phyloP scores from a whole-genome alignment of 1,284 basidiomycete species.

The Ceratobasidium sp. region DNA sequence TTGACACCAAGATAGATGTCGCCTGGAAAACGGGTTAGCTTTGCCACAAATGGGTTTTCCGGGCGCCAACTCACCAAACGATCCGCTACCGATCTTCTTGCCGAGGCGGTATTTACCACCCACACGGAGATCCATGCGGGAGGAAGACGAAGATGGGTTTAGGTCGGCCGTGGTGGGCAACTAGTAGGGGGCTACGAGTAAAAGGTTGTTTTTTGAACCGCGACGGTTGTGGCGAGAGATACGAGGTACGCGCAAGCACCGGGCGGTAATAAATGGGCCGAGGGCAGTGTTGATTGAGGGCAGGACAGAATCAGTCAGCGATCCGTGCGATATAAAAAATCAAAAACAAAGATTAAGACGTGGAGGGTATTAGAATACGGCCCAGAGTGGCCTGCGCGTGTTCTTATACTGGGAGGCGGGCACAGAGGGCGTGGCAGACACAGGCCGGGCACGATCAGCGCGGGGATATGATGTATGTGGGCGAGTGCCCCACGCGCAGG shows the following conservation, averaged over 20 bases:
- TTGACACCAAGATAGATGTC: slow-evolving; percentile 99
- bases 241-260: not conserved
- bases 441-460: no score
- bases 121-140: slow-evolving; percentile 84
- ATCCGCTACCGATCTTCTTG: slow-evolving; percentile 99
- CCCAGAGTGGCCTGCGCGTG: no score
- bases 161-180: slow-evolving; percentile 48
- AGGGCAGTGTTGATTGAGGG: slow-evolving; percentile 37
- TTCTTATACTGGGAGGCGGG: no score
- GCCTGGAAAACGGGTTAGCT: slow-evolving; percentile 59
- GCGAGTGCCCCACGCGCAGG: no score
- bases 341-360: not conserved
- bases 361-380: no score
- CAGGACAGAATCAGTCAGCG: slow-evolving; percentile 23
- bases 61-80: slow-evolving; percentile 50
- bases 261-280: slow-evolving; percentile 33
- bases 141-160: slow-evolving; percentile 43
- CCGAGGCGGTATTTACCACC: slow-evolving; percentile 99
- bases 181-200: slow-evolving; percentile 37
- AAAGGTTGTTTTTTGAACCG: not conserved
- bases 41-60: not conserved
- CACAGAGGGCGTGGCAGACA: no score
- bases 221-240: slow-evolving; percentile 12
- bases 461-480: no score
- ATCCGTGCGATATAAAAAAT: not conserved